Percentiles rank a stretch among this genome's conserved stretches.
Evolutionary conservation across 441 rosid species (phyloP).

Genomic region (Corymbia calophylla): DNA sequence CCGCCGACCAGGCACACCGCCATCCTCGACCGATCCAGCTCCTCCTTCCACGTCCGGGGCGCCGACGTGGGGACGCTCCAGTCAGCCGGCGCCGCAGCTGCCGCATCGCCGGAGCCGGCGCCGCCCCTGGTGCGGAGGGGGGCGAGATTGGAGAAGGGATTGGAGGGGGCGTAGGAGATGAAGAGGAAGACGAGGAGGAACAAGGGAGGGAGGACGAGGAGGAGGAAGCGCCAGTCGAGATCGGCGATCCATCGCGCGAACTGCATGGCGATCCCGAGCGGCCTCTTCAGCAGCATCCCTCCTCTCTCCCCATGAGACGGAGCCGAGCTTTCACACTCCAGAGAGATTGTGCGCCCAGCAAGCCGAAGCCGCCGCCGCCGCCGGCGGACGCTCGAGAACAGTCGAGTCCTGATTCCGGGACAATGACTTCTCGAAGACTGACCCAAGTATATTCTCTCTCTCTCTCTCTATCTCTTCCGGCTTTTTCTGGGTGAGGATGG

Average conservation of each 20-base stretch:
- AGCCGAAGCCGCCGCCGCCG: not conserved
- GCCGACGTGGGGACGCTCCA: not conserved
- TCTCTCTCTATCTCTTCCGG: not conserved
- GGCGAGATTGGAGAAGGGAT: not conserved
- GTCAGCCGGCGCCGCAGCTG: not conserved
- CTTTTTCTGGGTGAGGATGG: not conserved
- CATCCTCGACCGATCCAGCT: not conserved
- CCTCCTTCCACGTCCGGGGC: not conserved
- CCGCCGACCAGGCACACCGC: constrained; percentile 17
- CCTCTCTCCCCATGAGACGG: not conserved
- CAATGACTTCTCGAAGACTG: not conserved
- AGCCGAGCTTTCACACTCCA: not conserved
- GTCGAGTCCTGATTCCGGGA: not conserved
- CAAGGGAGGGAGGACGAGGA: not conserved
- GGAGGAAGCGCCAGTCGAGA: constrained; percentile 8
- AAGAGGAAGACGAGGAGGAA: not conserved
- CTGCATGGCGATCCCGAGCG: not conserved
- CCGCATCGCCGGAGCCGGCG: not conserved
- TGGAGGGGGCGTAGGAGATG: not conserved
- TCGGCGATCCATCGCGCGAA: not conserved
- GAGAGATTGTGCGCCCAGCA: not conserved
- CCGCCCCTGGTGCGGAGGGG: not conserved
- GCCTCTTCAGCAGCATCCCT: not conserved
- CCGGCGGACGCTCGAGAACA: not conserved
- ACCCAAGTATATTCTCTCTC: not conserved